Percentiles rank a stretch among this genome's conserved stretches.
phyloP scores from a whole-genome alignment of 2,329 filamentous ascomycete genomes.

The Fusarium mangiferae region DNA sequence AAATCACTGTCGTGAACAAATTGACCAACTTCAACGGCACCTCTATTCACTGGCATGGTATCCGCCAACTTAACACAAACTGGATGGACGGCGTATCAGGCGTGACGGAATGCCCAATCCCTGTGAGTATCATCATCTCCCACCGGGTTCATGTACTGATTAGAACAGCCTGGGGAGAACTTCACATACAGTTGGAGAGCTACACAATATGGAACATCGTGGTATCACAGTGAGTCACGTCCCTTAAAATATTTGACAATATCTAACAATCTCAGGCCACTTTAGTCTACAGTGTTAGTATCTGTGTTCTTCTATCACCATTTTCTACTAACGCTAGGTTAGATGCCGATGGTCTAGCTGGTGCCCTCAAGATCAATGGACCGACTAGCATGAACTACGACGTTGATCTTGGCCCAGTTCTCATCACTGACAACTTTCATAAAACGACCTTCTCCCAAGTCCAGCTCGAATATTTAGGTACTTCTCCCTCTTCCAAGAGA shows the following conservation, averaged over 20 bases:
- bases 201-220: not conserved
- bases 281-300: constrained; percentile 1
- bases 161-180: rapidly evolving
- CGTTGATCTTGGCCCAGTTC: not conserved
- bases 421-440: constrained; percentile 1
- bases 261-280: not conserved
- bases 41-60: not conserved
- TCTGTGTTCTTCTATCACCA: not conserved
- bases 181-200: not conserved
- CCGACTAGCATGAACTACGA: not conserved
- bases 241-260: rapidly evolving
- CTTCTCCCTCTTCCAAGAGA: rapidly evolving
- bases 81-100: constrained; percentile 4
- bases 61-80: not conserved
- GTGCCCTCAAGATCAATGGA: not conserved
- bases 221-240: constrained; percentile 1
- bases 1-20: not conserved
- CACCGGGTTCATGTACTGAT: rapidly evolving
- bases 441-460: not conserved
- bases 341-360: not conserved
- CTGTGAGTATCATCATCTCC: not conserved
- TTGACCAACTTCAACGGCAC: not conserved
- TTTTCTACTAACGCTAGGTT: not conserved
- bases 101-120: not conserved
- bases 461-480: not conserved